A percentile compares a stretch with the other conserved stretches of the same genome.
phyloP scores from a whole-genome alignment of 169 alveolate species.

The Plasmodium gallinaceum region DNA sequence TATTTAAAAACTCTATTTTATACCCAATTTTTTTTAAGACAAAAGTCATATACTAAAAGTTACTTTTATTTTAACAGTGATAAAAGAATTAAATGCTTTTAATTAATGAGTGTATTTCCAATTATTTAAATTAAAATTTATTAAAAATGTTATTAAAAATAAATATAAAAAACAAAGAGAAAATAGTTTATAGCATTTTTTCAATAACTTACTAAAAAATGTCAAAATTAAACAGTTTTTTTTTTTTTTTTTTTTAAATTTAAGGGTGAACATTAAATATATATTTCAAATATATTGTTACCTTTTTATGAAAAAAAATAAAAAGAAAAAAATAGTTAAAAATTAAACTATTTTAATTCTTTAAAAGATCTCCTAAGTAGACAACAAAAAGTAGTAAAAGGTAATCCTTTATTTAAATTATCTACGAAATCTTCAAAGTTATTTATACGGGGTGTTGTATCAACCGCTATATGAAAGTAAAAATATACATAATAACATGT shows the following conservation, averaged over 20 bases:
- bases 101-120: background rate
- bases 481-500: background rate
- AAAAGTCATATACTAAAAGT: too few species aligned
- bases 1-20: too few species aligned
- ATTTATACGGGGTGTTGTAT: conserved; percentile 39
- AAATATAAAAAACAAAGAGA: too few species aligned
- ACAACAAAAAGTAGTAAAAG: conserved; percentile 73
- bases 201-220: too few species aligned
- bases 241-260: too few species aligned
- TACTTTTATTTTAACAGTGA: too few species aligned
- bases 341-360: conserved; percentile 39
- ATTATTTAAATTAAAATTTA: too few species aligned
- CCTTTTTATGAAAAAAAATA: background rate
- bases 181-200: too few species aligned
- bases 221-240: too few species aligned
- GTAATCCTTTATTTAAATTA: conserved; percentile 58
- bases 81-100: background rate
- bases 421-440: conserved; percentile 57
- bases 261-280: background rate
- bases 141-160: too few species aligned
- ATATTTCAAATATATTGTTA: conserved; percentile 1
- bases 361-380: conserved; percentile 59
- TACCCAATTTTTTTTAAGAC: too few species aligned
- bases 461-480: conserved; percentile 26
- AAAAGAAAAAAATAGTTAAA: conserved; percentile 2